Evolutionary conservation across 148 eudicot species (phyloP), one percentile per base, ranked within the genome.

Genomic region (Vaccinium darrowii): DNA sequence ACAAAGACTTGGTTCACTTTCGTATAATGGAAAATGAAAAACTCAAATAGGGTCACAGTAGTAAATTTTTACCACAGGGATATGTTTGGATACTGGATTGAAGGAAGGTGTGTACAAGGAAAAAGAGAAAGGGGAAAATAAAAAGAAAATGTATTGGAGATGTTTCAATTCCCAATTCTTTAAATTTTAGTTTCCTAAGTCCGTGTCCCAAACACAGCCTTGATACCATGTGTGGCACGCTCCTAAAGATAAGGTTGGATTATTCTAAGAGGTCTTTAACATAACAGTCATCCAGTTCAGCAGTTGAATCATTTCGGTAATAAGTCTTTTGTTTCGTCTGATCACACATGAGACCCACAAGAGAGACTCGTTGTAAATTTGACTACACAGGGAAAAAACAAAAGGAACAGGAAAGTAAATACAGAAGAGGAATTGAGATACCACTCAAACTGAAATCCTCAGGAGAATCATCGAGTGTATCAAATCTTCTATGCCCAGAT

Each of bases 401-500:
- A 12, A 84, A 53, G 19, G 27, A 62, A 73, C 39, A 7, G 51
- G 50, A 50, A 30, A 30, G 77, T 73, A 69, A 33, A 69, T 69
- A 69, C n/a, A 25, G 2, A 65, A 25, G 80, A 60, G 80, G 10
- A 78, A 15, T 1, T 58, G 54, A 85, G 18, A 47, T 94, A 96
- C 99, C 97, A 78, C 82, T 92, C 65, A 91, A 87, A 85, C 84
- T 82, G 39, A 88, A 82, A 76, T 86, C 90, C 87, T 91, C 92
- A 6, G 91, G 87, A 76, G 89, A 84, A 75, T 97, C 98, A 85
- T 92, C 98, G 23, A 91, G 88, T 80, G 54, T 84, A 81, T 79
- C 87, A 87, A 86, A 97, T 90, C 99, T 93, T 67, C 99, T 89
- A 87, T 97, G 99, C 57, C 99, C 99, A 62, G 99, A 97, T 75